Percentiles rank a stretch among this genome's conserved stretches.
These are phyloP conservation scores for Eucalyptus albens DNA, from an alignment of 345 rosid genomes.

Conservation along the genomic window DNA sequence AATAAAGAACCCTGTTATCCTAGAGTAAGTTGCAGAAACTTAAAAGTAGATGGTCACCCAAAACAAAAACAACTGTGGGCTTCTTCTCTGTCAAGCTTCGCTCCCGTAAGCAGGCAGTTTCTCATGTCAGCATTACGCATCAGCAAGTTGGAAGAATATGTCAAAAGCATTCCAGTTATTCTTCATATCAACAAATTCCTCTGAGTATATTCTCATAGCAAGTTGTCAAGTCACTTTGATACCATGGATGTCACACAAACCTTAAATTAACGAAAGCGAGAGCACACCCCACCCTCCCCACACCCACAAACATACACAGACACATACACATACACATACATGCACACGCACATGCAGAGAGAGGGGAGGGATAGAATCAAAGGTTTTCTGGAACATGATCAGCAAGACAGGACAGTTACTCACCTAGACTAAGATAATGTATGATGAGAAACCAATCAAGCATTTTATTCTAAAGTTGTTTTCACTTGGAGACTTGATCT, in stretches of 20 bases:
- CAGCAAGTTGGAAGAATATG: background rate
- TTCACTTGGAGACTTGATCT: background rate
- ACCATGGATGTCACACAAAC: background rate
- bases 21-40: background rate
- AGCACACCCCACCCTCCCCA: background rate
- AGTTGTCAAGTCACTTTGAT: background rate
- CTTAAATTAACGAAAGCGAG: background rate
- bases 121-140: background rate
- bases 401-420: background rate
- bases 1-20: too few species aligned
- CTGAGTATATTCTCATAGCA: background rate
- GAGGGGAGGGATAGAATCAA: background rate
- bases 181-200: background rate
- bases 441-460: background rate
- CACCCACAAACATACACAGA: background rate
- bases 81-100: constrained; percentile 33
- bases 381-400: background rate
- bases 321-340: background rate
- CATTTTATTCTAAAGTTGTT: background rate
- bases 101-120: constrained; percentile 21
- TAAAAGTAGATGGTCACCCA: constrained; percentile 34
- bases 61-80: constrained; percentile 71
- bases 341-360: background rate
- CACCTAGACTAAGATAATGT: background rate
- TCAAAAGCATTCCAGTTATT: background rate